Evolutionary conservation across 129 eudicot species (phyloP).

Genomic region (Pseudognaphalium luteoalbum): DNA sequence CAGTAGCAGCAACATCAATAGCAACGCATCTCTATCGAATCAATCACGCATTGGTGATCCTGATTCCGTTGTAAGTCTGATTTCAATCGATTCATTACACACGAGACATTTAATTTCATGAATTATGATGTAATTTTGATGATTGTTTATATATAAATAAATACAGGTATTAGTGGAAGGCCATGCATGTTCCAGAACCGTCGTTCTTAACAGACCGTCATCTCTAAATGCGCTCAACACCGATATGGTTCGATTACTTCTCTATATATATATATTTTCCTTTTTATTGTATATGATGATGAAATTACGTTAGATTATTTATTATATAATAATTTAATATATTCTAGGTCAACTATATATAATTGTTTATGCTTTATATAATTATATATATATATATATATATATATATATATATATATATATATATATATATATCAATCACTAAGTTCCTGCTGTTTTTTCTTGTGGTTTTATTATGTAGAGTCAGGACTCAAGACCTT

Average conservation of each 20-base stretch:
- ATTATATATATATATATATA: too few relatives aligned
- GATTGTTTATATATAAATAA: background rate
- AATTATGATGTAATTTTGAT: background rate
- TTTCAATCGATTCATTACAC: background rate
- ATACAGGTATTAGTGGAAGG: constrained; percentile 63
- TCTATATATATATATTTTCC: background rate
- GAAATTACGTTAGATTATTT: background rate
- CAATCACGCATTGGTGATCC: background rate
- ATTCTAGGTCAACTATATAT: too few relatives aligned
- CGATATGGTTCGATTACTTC: constrained; percentile 37
- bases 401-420: too few relatives aligned
- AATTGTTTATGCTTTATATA: too few relatives aligned
- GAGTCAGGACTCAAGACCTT: too few relatives aligned
- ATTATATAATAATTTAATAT: background rate
- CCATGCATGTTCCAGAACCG: constrained; percentile 51
- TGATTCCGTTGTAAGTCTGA: background rate
- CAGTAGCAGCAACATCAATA: background rate
- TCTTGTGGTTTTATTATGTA: too few relatives aligned
- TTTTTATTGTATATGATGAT: background rate
- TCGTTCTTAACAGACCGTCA: constrained; percentile 63
- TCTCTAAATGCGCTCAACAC: constrained; percentile 57
- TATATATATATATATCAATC: too few relatives aligned
- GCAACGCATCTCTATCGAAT: background rate
- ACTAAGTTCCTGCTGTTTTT: too few relatives aligned
- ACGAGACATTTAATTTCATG: background rate